Conservation (phyloP, 306 rosid genomes). For the Cotoneaster glaucophyllus region DNA sequence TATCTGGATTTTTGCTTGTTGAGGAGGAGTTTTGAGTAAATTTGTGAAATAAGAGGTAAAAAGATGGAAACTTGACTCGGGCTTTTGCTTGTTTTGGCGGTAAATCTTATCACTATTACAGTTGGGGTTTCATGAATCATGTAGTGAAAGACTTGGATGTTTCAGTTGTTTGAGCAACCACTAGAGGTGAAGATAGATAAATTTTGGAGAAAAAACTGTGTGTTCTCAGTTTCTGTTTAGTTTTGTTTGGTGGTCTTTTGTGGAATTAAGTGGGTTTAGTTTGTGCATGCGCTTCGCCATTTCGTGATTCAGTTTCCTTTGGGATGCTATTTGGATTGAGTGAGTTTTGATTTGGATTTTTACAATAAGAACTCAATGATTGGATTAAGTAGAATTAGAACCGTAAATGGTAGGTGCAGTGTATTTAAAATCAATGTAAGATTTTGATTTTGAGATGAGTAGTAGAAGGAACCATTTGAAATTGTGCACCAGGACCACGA, state of each 20-base stretch:
- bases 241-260: not conserved
- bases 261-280: not conserved
- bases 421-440: not conserved
- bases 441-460: not conserved
- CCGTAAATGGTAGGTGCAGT: not conserved
- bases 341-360: not conserved
- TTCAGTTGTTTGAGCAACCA: not conserved
- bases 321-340: not conserved
- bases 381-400: not conserved
- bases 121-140: not conserved
- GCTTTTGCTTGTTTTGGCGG: not conserved
- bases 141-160: not conserved
- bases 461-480: not conserved
- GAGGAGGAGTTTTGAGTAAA: not conserved
- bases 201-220: not conserved
- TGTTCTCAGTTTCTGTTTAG: not conserved
- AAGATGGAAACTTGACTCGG: not conserved
- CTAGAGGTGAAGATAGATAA: not conserved
- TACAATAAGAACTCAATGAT: not conserved
- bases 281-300: not conserved
- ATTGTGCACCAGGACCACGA: too few species aligned
- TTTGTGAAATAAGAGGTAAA: not conserved
- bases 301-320: not conserved
- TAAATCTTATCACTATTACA: not conserved
- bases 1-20: not conserved